phyloP scores from a whole-genome alignment of 2,329 filamentous ascomycete species.

The Cadophora sp. region DNA sequence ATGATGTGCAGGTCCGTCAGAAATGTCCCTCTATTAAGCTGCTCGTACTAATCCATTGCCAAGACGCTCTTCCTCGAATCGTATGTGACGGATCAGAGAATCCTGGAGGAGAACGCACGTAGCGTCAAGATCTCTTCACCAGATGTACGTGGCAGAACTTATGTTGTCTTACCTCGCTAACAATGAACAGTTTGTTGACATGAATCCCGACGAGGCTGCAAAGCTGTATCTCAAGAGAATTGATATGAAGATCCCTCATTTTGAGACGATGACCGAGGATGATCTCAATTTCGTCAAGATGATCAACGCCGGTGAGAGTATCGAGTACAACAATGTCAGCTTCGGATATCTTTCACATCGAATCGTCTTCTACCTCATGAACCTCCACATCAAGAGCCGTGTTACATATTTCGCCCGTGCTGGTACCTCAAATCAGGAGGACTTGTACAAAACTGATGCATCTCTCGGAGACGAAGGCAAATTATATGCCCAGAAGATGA shows the following conservation, averaged over 20 bases:
- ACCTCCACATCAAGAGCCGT: conserved; percentile 93
- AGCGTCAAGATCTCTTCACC: conserved; percentile 98
- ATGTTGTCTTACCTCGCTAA: conserved; percentile 28
- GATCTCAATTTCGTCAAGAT: conserved; percentile 99
- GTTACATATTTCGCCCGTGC: conserved; percentile 93
- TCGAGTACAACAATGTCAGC: conserved; percentile 95
- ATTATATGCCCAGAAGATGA: conserved; percentile 85
- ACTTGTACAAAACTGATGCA: conserved; percentile 91
- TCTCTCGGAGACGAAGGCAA: conserved; percentile 80
- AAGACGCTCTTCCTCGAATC: conserved; percentile 97
- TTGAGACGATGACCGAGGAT: conserved; percentile 93
- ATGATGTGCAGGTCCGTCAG: conserved; percentile 79
- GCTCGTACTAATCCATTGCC: conserved; percentile 26
- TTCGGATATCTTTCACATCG: conserved; percentile 97
- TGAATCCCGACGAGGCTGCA: conserved; percentile 91
- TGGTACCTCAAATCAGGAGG: conserved; percentile 84
- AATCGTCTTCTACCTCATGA: conserved; percentile 98
- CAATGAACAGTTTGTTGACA: conserved; percentile 76
- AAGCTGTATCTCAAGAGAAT: conserved; percentile 91
- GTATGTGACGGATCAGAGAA: conserved; percentile 89
- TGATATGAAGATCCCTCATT: conserved; percentile 89
- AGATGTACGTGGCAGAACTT: conserved; percentile 64
- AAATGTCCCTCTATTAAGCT: not conserved
- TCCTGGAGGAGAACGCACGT: conserved; percentile 94
- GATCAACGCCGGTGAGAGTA: conserved; percentile 94